Conservation (phyloP, 106 monocot species). For the Dendrobium huoshanense region DNA sequence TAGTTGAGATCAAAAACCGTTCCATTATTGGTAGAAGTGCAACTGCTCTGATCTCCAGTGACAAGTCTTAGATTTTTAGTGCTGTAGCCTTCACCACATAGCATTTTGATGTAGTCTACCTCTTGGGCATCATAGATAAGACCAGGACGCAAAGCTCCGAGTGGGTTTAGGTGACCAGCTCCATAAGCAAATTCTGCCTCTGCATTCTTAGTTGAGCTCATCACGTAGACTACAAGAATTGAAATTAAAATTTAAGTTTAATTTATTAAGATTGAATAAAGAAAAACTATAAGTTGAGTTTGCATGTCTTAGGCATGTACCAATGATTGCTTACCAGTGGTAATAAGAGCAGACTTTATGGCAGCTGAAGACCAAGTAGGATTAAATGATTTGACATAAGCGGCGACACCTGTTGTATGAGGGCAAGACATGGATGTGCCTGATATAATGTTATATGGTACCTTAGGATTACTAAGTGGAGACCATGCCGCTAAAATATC, state of each 20-base stretch:
- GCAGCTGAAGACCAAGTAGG: constrained; percentile 31
- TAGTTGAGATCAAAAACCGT: constrained; percentile 15
- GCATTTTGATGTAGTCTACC: constrained; percentile 11
- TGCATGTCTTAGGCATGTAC: no score
- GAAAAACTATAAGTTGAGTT: no score
- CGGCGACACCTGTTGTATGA: constrained; percentile 21
- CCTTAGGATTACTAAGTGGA: not conserved
- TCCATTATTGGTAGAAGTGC: constrained; percentile 10
- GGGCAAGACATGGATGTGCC: constrained; percentile 48
- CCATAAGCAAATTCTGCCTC: constrained; percentile 24
- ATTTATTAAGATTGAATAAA: no score
- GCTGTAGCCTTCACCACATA: constrained; percentile 21
- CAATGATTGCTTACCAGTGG: constrained; percentile 12
- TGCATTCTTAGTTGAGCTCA: constrained; percentile 7
- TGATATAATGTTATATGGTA: constrained; percentile 23
- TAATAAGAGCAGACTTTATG: constrained; percentile 37
- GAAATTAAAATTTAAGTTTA: not conserved
- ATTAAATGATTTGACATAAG: constrained; percentile 34
- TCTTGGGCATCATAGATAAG: constrained; percentile 17
- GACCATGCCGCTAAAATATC: constrained; percentile 25
- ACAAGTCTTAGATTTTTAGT: constrained; percentile 4
- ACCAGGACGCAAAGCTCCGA: constrained; percentile 13
- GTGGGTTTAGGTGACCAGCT: constrained; percentile 20
- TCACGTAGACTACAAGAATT: constrained; percentile 11
- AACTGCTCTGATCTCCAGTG: constrained; percentile 19